Evolutionary conservation across 164 flowering plant species (phyloP).

Genomic region (Aristolochia californica): DNA sequence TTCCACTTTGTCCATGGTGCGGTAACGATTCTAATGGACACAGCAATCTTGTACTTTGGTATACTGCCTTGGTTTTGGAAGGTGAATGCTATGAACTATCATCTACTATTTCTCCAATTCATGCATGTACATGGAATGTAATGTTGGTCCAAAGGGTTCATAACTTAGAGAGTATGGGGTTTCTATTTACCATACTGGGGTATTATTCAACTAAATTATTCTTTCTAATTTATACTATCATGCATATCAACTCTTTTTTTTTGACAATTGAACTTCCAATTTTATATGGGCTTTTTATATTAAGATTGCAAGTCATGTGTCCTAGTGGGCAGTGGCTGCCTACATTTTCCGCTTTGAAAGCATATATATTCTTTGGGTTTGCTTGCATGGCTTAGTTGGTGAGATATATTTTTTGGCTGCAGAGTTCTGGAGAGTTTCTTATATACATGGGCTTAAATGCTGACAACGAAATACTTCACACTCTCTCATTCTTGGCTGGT

Average conservation of each 20-base stretch:
- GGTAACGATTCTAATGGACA: constrained; percentile 64
- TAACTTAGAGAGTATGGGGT: too few species aligned
- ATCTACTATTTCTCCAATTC: not conserved
- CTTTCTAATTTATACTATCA: too few species aligned
- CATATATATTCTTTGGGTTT: not conserved
- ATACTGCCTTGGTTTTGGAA: constrained; percentile 96
- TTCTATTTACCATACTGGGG: too few species aligned
- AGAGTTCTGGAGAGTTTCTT: constrained; percentile 70
- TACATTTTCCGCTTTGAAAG: not conserved
- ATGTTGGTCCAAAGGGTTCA: too few species aligned
- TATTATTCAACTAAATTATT: too few species aligned
- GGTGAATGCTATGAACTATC: constrained; percentile 25
- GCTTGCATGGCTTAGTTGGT: not conserved
- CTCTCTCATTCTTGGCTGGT: constrained; percentile 77
- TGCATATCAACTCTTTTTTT: too few species aligned
- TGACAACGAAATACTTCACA: constrained; percentile 81
- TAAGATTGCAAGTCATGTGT: too few species aligned
- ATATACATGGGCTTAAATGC: constrained; percentile 44
- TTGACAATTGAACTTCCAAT: too few species aligned
- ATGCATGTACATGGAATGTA: not conserved
- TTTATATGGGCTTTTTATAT: too few species aligned
- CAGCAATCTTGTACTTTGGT: constrained; percentile 67
- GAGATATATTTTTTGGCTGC: constrained; percentile 13
- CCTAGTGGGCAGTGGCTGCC: too few species aligned
- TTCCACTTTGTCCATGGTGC: constrained; percentile 86